Evolutionary conservation across 2,329 filamentous ascomycete genomes (phyloP).

Genomic region (Helotiales sp.): DNA sequence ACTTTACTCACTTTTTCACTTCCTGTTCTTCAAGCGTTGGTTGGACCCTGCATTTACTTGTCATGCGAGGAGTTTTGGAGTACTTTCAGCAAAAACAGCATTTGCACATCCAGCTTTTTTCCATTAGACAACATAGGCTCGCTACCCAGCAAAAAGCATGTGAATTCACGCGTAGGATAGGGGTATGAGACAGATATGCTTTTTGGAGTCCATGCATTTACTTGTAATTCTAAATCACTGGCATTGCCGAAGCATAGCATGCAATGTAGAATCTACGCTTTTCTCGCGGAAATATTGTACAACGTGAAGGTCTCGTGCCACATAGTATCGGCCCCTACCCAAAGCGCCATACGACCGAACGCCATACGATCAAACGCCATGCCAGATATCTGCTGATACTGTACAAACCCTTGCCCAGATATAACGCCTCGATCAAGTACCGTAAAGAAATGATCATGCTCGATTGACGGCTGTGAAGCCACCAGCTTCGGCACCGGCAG

Average conservation of each 20-base stretch:
- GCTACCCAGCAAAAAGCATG: background rate
- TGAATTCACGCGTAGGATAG: background rate
- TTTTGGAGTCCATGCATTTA: background rate
- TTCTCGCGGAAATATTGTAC: background rate
- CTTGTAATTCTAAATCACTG: background rate
- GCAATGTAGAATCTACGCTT: background rate
- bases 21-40: background rate
- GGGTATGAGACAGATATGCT: background rate
- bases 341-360: background rate
- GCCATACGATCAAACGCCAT: background rate
- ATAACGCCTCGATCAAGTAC: background rate
- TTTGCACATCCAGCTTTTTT: background rate
- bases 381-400: background rate
- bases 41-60: background rate
- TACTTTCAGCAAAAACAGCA: background rate
- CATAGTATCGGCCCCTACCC: background rate
- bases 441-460: background rate
- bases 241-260: background rate
- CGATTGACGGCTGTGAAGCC: constrained; percentile 36
- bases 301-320: background rate
- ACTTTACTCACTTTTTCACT: background rate
- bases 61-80: background rate
- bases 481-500: constrained; percentile 13
- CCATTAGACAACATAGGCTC: background rate
- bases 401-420: background rate